Conservation (phyloP, 257 asterid species). For the Nicotiana tomentosiformis region DNA sequence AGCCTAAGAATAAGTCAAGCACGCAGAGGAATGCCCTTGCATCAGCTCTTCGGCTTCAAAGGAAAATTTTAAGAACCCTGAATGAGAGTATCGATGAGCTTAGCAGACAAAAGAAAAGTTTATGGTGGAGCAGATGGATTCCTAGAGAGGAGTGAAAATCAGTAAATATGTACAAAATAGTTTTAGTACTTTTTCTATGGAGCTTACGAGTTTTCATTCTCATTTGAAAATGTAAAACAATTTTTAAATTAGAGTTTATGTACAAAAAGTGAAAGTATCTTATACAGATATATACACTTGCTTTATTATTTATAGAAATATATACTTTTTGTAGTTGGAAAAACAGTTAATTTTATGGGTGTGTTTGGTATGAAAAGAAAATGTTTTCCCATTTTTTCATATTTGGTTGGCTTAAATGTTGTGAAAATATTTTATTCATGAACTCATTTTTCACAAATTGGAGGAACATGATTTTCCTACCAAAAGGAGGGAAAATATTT, state of each 20-base stretch:
- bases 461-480: no score
- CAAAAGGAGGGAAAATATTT: no score
- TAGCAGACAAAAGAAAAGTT: constrained; percentile 52
- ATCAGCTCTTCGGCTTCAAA: constrained; percentile 65
- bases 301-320: not conserved
- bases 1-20: constrained; percentile 60
- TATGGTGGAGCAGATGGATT: constrained; percentile 95
- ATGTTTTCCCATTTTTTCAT: no score
- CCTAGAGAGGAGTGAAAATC: constrained; percentile 64
- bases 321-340: not conserved
- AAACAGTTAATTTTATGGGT: not conserved
- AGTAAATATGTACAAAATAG: constrained; percentile 35
- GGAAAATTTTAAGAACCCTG: constrained; percentile 60
- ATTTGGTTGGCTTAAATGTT: no score
- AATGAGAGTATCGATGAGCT: constrained; percentile 67
- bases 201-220: not conserved
- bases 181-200: constrained; percentile 1
- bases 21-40: constrained; percentile 80
- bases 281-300: not conserved
- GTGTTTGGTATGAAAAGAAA: no score
- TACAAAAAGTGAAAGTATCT: not conserved
- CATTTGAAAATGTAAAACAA: not conserved
- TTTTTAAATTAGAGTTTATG: not conserved
- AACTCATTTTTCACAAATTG: no score
- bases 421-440: no score